Evolutionary conservation across 2,329 filamentous ascomycete species (phyloP).

Genomic region (Kalmusia sp.): DNA sequence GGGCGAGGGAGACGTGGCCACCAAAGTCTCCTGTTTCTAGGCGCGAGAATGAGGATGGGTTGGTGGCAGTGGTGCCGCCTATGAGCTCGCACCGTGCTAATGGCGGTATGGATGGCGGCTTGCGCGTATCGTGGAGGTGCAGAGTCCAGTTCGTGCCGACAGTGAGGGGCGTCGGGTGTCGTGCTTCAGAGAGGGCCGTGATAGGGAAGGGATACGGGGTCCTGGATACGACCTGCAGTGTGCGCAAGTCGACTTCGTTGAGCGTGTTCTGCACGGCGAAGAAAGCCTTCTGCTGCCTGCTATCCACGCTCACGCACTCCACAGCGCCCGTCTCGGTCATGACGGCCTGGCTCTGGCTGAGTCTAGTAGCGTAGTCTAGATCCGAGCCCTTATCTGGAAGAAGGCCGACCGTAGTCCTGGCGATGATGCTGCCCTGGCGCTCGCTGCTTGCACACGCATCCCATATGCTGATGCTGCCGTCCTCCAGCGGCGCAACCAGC

Average conservation of each 20-base stretch:
- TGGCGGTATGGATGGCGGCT: slow-evolving; percentile 26
- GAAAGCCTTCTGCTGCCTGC: slow-evolving; percentile 70
- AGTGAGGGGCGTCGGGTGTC: slow-evolving; percentile 74
- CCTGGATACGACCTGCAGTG: slow-evolving; percentile 71
- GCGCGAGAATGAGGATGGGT: slow-evolving; percentile 41
- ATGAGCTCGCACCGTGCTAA: slow-evolving; percentile 36
- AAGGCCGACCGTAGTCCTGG: slow-evolving; percentile 70
- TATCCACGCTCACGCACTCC: slow-evolving; percentile 84
- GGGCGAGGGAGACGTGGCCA: slow-evolving; percentile 74
- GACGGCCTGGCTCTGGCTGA: slow-evolving; percentile 58
- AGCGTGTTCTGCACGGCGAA: slow-evolving; percentile 80
- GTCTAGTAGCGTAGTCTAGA: slow-evolving; percentile 51
- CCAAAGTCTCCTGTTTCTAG: slow-evolving; percentile 61
- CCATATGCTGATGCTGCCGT: slow-evolving; percentile 89
- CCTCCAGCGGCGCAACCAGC: slow-evolving; percentile 80
- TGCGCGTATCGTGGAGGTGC: slow-evolving; percentile 80
- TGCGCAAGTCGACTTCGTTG: slow-evolving; percentile 81
- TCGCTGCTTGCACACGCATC: slow-evolving; percentile 63
- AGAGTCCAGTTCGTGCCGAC: slow-evolving; percentile 83
- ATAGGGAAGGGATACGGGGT: slow-evolving; percentile 82
- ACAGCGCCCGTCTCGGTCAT: slow-evolving; percentile 76
- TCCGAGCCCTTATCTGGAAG: slow-evolving; percentile 64
- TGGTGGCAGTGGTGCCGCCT: slow-evolving; percentile 25
- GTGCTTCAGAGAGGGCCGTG: slow-evolving; percentile 77
- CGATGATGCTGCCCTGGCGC: slow-evolving; percentile 69